Conservation (phyloP, 2,329 filamentous ascomycete genomes). For the Pestalotiopsis sp. region DNA sequence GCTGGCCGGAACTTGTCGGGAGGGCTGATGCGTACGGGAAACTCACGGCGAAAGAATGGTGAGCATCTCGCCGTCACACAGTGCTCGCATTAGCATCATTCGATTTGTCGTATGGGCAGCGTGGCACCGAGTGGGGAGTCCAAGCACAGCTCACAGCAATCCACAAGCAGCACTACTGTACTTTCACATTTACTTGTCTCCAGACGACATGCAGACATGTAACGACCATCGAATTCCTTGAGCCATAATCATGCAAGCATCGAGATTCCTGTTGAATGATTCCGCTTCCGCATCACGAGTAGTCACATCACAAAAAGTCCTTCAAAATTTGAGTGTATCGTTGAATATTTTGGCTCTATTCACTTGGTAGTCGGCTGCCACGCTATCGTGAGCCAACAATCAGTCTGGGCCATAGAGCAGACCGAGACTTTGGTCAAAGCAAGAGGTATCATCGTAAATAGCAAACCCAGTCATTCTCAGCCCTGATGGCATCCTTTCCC, state of each 20-base stretch:
- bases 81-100: not conserved
- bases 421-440: constrained; percentile 1
- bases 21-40: not conserved
- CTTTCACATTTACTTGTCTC: not conserved
- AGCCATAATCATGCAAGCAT: not conserved
- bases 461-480: not conserved
- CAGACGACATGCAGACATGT: not conserved
- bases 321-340: not conserved
- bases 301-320: not conserved
- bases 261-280: not conserved
- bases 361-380: not conserved
- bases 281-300: not conserved
- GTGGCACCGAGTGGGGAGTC: not conserved
- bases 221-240: not conserved
- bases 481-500: not conserved
- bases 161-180: not conserved
- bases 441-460: constrained; percentile 14
- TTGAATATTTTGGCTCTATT: not conserved
- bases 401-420: not conserved
- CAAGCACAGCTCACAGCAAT: not conserved
- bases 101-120: not conserved
- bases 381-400: not conserved
- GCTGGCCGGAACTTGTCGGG: not conserved
- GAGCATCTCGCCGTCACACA: not conserved
- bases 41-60: not conserved